A percentile compares a stretch with the other conserved stretches of the same genome.
These are phyloP conservation scores for Echeveria elegans DNA, from an alignment of 164 flowering plant genomes.

Conservation along the genomic window DNA sequence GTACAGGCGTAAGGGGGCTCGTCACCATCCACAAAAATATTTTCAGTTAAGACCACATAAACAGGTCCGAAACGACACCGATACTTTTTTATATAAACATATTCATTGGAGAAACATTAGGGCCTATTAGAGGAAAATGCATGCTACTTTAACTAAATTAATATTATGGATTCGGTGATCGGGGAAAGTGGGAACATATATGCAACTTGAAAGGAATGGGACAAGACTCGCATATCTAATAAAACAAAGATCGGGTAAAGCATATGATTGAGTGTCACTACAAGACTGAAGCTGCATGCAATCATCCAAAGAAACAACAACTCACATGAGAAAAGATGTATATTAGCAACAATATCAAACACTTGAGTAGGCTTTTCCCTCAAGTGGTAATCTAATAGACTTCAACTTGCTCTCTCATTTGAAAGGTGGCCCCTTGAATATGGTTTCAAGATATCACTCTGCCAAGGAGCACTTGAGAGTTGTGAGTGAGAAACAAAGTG, in stretches of 20 bases:
- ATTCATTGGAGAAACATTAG: neutral
- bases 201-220: neutral
- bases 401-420: neutral
- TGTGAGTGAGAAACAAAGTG: too few relatives aligned
- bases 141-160: neutral
- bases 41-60: too few relatives aligned
- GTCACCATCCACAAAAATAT: too few relatives aligned
- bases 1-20: too few relatives aligned
- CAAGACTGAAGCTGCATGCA: neutral
- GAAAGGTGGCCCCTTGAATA: too few relatives aligned
- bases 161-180: neutral
- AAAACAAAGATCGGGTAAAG: neutral
- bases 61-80: neutral
- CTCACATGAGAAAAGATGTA: neutral
- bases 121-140: neutral
- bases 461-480: too few relatives aligned
- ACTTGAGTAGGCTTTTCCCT: neutral
- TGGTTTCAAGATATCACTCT: too few relatives aligned
- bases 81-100: neutral
- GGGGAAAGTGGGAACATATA: constrained; percentile 6
- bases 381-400: neutral
- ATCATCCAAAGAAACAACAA: neutral
- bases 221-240: neutral
- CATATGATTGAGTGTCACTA: neutral
- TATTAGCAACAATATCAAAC: too few relatives aligned